Base-by-base conservation (phyloP, 805 yeast species). In the Starmerella vaccinii region DNA sequence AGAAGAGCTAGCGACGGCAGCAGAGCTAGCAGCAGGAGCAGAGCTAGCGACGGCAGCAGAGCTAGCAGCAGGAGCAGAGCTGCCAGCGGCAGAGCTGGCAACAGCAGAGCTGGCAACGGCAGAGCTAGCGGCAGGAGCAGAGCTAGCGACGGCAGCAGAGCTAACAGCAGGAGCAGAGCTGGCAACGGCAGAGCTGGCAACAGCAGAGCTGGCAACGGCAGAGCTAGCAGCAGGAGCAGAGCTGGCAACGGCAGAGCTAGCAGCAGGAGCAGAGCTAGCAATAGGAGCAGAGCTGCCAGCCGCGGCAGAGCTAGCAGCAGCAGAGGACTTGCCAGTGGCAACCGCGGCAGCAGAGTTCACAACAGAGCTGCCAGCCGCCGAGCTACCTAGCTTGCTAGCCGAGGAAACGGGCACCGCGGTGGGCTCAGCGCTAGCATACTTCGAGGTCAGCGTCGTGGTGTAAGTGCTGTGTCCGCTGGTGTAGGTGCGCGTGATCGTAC, bases 401-500 rank as follows among this genome's bases (percentile, higher is more conserved):
- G 32, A 18, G 29, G 38, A 34, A 5, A 19, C 38, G 18, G 22
- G 38, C 19, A 18, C 43, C 19, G 16, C 3, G 19, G 43, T 10
- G 16, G 47, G 34, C 8, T 22, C 41, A 9, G 45, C 44, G 47
- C 49, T 45, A 29, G 47, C 37, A 22, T n/a, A 37, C 16, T 24
- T 18, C 21, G 54, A 27, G 8, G 52, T 45, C 30, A 46, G 5
- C n/a, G 50, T 37, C 23, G 53, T 39, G 19, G 26, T 47, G 46
- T 10, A 42, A 32, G 47, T 46, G 44, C 50, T 46, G 19, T 30
- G 32, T 32, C 44, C 35, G 13, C 45, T 41, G 12, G 45, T 41
- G 33, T 21, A 29, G 15, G 48, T 48, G 49, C 43, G 52, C 16
- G 57, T 56, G 46, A 52, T 38, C 13, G 57, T 47, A 30, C 46